phyloP scores from a whole-genome alignment of 1,284 basidiomycete species.

The Malassezia brasiliensis region DNA sequence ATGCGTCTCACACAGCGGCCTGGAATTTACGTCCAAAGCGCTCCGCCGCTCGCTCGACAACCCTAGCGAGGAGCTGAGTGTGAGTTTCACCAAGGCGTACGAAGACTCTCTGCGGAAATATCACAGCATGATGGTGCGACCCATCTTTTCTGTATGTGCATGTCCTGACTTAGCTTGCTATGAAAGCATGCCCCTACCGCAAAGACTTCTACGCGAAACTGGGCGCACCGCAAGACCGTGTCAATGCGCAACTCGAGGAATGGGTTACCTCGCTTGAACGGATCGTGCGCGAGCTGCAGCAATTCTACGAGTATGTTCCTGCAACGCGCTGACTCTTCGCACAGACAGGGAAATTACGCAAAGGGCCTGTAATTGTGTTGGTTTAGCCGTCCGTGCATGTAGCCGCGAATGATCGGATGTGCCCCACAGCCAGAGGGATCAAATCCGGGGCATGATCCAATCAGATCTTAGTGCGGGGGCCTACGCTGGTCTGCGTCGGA shows the following conservation, averaged over 20 bases:
- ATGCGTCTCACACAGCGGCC: conserved; percentile 54
- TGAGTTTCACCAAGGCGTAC: conserved; percentile 74
- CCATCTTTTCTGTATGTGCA: conserved; percentile 58
- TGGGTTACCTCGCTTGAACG: conserved; percentile 69
- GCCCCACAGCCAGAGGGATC: background rate
- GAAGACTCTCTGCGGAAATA: conserved; percentile 69
- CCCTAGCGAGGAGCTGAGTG: conserved; percentile 61
- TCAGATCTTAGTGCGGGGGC: too few species aligned
- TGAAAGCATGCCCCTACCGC: conserved; percentile 93
- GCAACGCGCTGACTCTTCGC: background rate
- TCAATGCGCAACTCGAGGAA: conserved; percentile 61
- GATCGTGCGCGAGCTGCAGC: conserved; percentile 63
- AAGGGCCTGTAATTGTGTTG: conserved; percentile 26
- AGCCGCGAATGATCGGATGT: background rate
- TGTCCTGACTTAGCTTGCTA: conserved; percentile 60
- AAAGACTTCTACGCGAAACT: conserved; percentile 81
- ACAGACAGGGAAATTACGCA: conserved; percentile 32
- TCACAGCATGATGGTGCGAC: conserved; percentile 79
- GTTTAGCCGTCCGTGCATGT: background rate
- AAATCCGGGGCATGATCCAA: background rate
- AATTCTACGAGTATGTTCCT: conserved; percentile 53
- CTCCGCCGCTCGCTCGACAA: conserved; percentile 66
- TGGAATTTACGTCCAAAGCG: conserved; percentile 80
- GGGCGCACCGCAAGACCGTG: conserved; percentile 61
- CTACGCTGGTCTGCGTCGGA: too few species aligned